Evolutionary conservation across 2,329 filamentous ascomycete species (phyloP), one percentile per base, ranked within the genome.

Genomic region (Aspergillus texensis): DNA sequence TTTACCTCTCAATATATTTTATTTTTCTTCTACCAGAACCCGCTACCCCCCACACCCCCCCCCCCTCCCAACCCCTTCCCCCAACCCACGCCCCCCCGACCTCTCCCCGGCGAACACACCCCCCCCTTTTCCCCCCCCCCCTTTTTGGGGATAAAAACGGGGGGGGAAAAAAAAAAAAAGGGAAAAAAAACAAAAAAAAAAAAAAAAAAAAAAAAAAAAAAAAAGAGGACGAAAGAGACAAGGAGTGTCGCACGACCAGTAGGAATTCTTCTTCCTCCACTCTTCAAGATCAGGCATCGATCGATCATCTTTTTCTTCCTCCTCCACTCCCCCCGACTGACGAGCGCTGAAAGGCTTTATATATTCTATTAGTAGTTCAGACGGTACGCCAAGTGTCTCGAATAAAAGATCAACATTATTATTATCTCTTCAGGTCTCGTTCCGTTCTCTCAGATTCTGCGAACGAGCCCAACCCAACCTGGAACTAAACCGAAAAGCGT

Each of bases 151-250:
- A n/a, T n/a, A n/a, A n/a, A n/a, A n/a, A n/a, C n/a, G n/a, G n/a
- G n/a, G n/a, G n/a, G n/a, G n/a, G n/a, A 21, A 21, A 21, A 21
- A 21, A 21, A 63, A 41, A 54, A 54, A 62, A 50, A 41, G 50
- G 60, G 62, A 63, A 43, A 61, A 50, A 57, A 32, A 36, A 46
- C 58, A 55, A 55, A 60, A 60, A 54, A 46, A 39, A 55, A 50
- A 45, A n/a, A 60, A 56, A 59, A 63, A 59, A 45, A 59, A 50
- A 41, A 32, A 63, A 59, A 45, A 59, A 50, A 41, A 32, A 28
- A 45, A 45, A 45, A 45, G 61, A 61, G 1, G 1, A 54, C 58
- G 58, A 57, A 59, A 39, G 24, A 46, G 30, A 46, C 50, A 56
- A 16, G 8, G 8, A 36, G 50, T 34, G 50, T 54, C 19, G n/a